Evolutionary conservation across 768 basidiomycete species (phyloP), one percentile per base, ranked within the genome.

Genomic region (Trametes cinnabarina): DNA sequence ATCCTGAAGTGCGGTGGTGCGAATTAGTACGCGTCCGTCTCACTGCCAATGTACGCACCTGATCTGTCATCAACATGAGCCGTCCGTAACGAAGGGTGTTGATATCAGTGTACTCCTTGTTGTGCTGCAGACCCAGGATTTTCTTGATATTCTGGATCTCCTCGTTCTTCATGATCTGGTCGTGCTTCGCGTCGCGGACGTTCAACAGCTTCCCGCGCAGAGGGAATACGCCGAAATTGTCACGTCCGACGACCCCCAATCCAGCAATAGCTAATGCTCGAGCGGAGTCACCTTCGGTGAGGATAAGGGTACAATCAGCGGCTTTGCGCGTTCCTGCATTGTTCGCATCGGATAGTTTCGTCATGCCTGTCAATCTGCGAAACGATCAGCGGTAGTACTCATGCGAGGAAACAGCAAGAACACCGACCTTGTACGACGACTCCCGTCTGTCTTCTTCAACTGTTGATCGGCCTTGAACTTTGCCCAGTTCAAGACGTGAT

Each of bases 31-130:
- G n/a, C 12, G 8, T 1, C 39, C 44, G 39, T 40, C 28, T 34
- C 37, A 42, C 44, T 51, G 48, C 32, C 28, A 43, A 25, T 22
- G 42, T 17, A 72, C 81, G 47, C 51, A 93, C 94, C 84, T 98
- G 96, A 87, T 99, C 97, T 4, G 97, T 93, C 97, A 99, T 99
- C 65, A 99, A 92, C 97, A 99, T 99, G 47, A 99, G 71, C 49
- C 87, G 86, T 1, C 97, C 97, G 67, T 99, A 99, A 25, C 97
- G 85, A 66, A 99, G 73, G 63, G 81, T 87, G 34, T 69, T 70
- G 15, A 82, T 74, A 49, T 79, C 82, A 37, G 76, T 76, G 73
- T 99, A 99, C 62, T 90, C 87, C 73, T 94, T 94, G 69, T 90
- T 92, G 69, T 97, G 93, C 70, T 95, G 93, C 53, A 98, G 74